Conservation (phyloP, 148 eudicot genomes). For the Arctostaphylos glauca region DNA sequence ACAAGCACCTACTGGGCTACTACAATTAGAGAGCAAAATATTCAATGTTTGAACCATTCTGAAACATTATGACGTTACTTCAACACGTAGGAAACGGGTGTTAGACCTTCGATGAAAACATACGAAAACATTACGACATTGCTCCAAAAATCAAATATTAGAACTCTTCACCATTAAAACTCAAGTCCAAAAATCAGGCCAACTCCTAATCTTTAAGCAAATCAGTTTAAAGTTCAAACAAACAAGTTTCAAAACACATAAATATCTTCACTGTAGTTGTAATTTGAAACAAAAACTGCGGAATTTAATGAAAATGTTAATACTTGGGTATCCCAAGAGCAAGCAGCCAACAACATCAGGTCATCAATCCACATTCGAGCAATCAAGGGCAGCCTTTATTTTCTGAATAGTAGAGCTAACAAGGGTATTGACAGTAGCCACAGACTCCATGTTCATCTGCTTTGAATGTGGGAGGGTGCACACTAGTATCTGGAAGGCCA, state of each 20-base stretch:
- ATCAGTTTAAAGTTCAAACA: not conserved
- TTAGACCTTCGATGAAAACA: too few relatives aligned
- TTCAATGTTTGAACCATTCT: too few relatives aligned
- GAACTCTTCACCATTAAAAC: too few relatives aligned
- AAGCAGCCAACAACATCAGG: not conserved
- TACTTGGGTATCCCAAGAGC: not conserved
- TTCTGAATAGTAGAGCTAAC: constrained; percentile 24
- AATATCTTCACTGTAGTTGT: not conserved
- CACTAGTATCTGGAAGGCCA: constrained; percentile 34
- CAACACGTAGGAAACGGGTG: too few relatives aligned
- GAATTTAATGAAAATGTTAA: not conserved
- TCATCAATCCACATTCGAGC: not conserved
- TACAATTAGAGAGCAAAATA: too few relatives aligned
- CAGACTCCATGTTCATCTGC: constrained; percentile 13
- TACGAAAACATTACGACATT: too few relatives aligned
- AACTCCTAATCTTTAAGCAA: not conserved
- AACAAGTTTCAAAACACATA: not conserved
- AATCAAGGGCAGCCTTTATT: constrained; percentile 26
- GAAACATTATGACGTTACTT: too few relatives aligned
- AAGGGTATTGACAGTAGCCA: constrained; percentile 18
- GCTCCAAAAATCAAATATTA: too few relatives aligned
- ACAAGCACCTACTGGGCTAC: too few relatives aligned
- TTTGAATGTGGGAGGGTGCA: not conserved
- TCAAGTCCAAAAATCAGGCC: not conserved
- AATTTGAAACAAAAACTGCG: not conserved